Conservation (phyloP, 305 asterid genomes). For the Fraxinus angustifolia region DNA sequence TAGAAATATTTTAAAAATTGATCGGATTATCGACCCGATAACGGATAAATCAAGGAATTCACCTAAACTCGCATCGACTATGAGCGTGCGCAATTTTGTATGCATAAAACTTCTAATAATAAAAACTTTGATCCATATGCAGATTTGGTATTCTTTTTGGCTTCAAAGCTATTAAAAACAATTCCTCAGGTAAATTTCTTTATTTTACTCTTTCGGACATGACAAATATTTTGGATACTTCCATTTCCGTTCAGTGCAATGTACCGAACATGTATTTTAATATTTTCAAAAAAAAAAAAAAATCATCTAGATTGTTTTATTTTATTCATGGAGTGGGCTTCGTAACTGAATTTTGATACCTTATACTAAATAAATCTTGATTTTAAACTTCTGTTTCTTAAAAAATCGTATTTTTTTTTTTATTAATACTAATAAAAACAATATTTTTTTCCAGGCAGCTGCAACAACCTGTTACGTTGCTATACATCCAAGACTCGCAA, state of each 20-base stretch:
- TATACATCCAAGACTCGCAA: not conserved
- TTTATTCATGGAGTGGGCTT: not conserved
- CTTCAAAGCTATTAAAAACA: not conserved
- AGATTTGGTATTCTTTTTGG: conserved; percentile 1
- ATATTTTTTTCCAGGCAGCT: not conserved
- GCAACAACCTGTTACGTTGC: not conserved
- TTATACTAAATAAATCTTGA: not conserved
- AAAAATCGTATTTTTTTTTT: not conserved
- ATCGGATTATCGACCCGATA: not conserved
- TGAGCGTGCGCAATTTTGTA: not conserved
- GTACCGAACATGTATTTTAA: not conserved
- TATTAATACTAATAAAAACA: not conserved
- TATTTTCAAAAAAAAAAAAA: too few relatives aligned
- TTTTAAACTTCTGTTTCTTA: not conserved
- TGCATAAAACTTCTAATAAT: not conserved
- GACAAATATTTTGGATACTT: not conserved
- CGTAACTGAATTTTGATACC: not conserved
- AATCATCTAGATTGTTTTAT: not conserved
- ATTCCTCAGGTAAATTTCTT: conserved; percentile 3
- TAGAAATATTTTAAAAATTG: not conserved
- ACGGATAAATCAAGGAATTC: not conserved
- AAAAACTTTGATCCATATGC: not conserved
- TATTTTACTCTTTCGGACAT: not conserved
- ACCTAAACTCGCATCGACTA: not conserved
- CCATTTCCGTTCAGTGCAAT: not conserved